Percentiles rank a stretch among this genome's conserved stretches.
These are phyloP conservation scores for Botrytis porri DNA, from an alignment of 2,329 filamentous ascomycete genomes.

Conservation along the genomic window DNA sequence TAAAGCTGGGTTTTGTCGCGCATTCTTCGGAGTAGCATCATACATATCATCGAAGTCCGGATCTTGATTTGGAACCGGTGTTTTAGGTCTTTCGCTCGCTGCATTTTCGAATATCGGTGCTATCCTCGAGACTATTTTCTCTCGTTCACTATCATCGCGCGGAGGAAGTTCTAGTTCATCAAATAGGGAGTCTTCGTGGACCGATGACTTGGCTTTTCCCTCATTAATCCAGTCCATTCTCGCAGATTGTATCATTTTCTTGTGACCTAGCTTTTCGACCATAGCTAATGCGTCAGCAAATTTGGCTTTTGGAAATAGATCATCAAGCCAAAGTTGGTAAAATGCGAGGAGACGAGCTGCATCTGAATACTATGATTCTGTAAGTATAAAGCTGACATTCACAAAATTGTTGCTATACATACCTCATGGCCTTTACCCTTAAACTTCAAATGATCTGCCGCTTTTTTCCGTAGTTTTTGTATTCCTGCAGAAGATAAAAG, in stretches of 20 bases:
- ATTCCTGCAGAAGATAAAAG: conserved; percentile 83
- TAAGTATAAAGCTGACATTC: conserved; percentile 17
- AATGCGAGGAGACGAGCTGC: conserved; percentile 77
- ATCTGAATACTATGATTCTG: conserved; percentile 68
- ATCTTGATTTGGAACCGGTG: conserved; percentile 45
- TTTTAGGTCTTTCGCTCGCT: conserved; percentile 32
- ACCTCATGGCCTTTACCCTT: conserved; percentile 96
- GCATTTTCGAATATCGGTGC: conserved; percentile 42
- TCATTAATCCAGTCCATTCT: conserved; percentile 84
- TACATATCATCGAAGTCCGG: conserved; percentile 45
- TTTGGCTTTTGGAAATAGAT: conserved; percentile 89
- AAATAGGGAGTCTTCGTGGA: conserved; percentile 34
- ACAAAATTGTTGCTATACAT: conserved; percentile 14
- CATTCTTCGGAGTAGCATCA: conserved; percentile 47
- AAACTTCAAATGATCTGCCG: conserved; percentile 68
- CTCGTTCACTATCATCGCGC: conserved; percentile 34
- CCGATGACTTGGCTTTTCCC: conserved; percentile 50
- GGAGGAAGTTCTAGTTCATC: conserved; percentile 31
- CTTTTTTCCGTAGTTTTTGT: conserved; percentile 71
- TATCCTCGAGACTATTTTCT: conserved; percentile 36
- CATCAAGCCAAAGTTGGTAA: conserved; percentile 96
- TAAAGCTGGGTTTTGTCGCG: conserved; percentile 26
- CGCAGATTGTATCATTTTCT: conserved; percentile 70
- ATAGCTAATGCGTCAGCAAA: conserved; percentile 87
- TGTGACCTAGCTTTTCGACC: conserved; percentile 91